Evolutionary conservation across 2,329 filamentous ascomycete species (phyloP).

Genomic region (Penicillium sp.): DNA sequence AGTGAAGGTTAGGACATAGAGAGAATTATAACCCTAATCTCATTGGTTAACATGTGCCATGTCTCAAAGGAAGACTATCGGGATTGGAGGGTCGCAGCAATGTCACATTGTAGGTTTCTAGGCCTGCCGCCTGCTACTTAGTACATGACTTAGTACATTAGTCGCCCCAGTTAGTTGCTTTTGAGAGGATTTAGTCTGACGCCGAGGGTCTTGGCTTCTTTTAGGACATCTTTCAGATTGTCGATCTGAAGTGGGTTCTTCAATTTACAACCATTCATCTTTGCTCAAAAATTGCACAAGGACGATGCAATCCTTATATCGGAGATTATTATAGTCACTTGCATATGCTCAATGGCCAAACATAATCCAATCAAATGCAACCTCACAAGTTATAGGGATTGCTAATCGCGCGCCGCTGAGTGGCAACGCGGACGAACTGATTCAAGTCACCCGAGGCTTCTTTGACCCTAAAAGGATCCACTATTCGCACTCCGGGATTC

Average conservation of each 20-base stretch:
- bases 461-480: slow-evolving; percentile 1
- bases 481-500: background rate
- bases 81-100: slow-evolving; percentile 13
- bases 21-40: background rate
- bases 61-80: slow-evolving; percentile 13
- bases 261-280: background rate
- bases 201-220: background rate
- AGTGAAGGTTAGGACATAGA: background rate
- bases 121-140: slow-evolving; percentile 17
- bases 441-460: background rate
- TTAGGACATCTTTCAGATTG: background rate
- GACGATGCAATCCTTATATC: background rate
- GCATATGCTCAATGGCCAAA: too few species aligned
- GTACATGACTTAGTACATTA: slow-evolving; percentile 18
- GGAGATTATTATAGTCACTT: background rate
- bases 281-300: too few species aligned
- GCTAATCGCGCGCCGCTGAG: slow-evolving; percentile 7
- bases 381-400: background rate
- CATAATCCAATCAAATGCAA: background rate
- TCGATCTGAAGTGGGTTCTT: too few species aligned
- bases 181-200: slow-evolving; percentile 14
- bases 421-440: slow-evolving; percentile 7
- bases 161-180: background rate
- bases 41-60: slow-evolving; percentile 22
- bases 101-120: slow-evolving; percentile 27